A percentile compares a stretch with the other conserved stretches of the same genome.
Conservation (phyloP, 106 monocot genomes). For the Dendrobium chrysotoxum region DNA sequence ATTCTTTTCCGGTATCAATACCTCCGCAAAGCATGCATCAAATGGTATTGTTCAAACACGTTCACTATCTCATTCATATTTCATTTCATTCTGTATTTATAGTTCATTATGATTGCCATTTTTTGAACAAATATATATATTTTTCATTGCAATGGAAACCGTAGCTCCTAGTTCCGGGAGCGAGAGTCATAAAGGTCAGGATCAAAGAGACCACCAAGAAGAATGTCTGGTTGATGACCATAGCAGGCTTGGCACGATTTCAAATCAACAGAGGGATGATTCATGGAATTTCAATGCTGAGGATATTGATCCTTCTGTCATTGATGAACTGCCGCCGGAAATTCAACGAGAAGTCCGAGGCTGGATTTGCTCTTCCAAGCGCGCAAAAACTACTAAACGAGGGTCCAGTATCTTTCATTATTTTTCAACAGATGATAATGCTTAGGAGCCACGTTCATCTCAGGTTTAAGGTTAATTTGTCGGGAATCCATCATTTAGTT, state of each 20-base stretch:
- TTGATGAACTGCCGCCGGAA: slow-evolving; percentile 78
- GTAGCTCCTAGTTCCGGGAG: background rate
- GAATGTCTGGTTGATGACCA: background rate
- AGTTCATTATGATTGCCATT: background rate
- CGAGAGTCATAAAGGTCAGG: background rate
- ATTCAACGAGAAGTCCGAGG: slow-evolving; percentile 67
- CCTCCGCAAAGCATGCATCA: slow-evolving; percentile 19
- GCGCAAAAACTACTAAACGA: slow-evolving; percentile 26
- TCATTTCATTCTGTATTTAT: background rate
- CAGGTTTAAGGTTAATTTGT: background rate
- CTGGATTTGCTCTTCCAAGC: slow-evolving; percentile 62
- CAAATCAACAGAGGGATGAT: slow-evolving; percentile 2
- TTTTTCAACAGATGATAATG: slow-evolving; percentile 14
- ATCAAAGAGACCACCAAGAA: background rate
- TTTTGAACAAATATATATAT: background rate
- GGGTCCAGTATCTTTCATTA: slow-evolving; percentile 52
- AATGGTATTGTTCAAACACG: slow-evolving; percentile 4
- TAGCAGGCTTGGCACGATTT: background rate
- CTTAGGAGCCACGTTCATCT: background rate
- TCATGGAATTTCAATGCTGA: slow-evolving; percentile 48
- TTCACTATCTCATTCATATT: too few relatives aligned
- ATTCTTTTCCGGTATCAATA: slow-evolving; percentile 17
- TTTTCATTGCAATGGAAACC: background rate
- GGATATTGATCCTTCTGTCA: slow-evolving; percentile 68
- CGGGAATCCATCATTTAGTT: too few relatives aligned